phyloP scores from a whole-genome alignment of 228 moss, liverwort and hornwort genomes.

The Sphagnum fallax region DNA sequence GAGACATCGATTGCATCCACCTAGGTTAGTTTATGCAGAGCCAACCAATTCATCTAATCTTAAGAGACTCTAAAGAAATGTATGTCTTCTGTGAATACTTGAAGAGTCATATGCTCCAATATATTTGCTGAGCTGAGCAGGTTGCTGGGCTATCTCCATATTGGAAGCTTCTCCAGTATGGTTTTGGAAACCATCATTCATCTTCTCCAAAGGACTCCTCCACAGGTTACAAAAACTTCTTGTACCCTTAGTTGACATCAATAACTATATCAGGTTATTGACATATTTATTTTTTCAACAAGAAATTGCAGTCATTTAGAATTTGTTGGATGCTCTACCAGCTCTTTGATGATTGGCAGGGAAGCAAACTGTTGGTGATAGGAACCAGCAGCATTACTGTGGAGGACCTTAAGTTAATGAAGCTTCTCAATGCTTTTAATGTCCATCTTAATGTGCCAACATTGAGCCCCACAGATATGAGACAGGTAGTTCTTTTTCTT shows the following conservation, averaged over 20 bases:
- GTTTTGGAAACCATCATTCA: slow-evolving; percentile 78
- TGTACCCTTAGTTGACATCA: not conserved
- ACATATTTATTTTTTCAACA: not conserved
- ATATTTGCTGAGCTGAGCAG: slow-evolving; percentile 52
- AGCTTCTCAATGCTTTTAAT: slow-evolving; percentile 61
- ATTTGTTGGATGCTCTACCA: not conserved
- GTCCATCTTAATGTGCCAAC: slow-evolving; percentile 61
- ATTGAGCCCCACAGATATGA: slow-evolving; percentile 41
- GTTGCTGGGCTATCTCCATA: slow-evolving; percentile 81
- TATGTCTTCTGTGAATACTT: too few species aligned
- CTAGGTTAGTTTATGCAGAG: too few species aligned
- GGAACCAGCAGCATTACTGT: slow-evolving; percentile 63
- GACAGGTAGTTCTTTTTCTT: slow-evolving; percentile 20
- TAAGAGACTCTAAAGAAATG: too few species aligned
- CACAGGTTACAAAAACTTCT: slow-evolving; percentile 31
- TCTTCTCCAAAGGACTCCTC: slow-evolving; percentile 84
- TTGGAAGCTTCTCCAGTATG: slow-evolving; percentile 84
- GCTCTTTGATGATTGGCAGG: slow-evolving; percentile 21
- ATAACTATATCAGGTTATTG: not conserved
- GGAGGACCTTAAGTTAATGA: slow-evolving; percentile 49
- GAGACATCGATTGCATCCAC: too few species aligned
- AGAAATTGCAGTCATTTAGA: not conserved
- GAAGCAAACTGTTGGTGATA: slow-evolving; percentile 71
- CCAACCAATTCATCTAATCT: too few species aligned
- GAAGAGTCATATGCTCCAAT: too few species aligned